Conservation (phyloP, 805 yeast genomes). For the Kodamaea kaohsiungensis region DNA sequence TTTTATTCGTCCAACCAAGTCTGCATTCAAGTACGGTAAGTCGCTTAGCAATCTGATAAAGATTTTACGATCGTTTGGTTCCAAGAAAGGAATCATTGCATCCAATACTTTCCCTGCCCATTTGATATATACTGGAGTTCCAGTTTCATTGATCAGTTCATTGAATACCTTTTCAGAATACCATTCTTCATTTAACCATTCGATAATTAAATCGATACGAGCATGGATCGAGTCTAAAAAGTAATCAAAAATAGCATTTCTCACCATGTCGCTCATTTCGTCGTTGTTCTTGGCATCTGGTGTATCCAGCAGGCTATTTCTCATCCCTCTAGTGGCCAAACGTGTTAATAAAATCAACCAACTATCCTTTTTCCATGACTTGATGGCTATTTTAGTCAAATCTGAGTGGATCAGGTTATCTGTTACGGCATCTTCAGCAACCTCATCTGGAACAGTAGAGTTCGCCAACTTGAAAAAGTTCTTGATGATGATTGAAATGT, state of each 20-base stretch:
- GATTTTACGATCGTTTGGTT: constrained; percentile 73
- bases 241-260: constrained; percentile 71
- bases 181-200: constrained; percentile 98
- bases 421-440: constrained; percentile 15
- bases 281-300: constrained; percentile 29
- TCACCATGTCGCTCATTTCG: constrained; percentile 58
- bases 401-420: constrained; percentile 40
- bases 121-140: constrained; percentile 55
- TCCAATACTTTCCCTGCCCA: constrained; percentile 78
- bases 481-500: constrained; percentile 56
- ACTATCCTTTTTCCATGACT: constrained; percentile 58
- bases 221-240: constrained; percentile 71
- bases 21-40: constrained; percentile 70
- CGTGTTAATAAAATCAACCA: constrained; percentile 79
- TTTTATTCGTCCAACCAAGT: constrained; percentile 62
- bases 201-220: constrained; percentile 73
- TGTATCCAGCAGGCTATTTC: constrained; percentile 20
- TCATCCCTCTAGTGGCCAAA: constrained; percentile 79
- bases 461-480: constrained; percentile 56
- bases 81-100: constrained; percentile 80
- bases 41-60: constrained; percentile 86
- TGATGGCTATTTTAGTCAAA: constrained; percentile 58
- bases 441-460: constrained; percentile 20
- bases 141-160: constrained; percentile 27
- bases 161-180: constrained; percentile 53